Base-by-base conservation (phyloP, 345 rosid genomes). In the Lepidium didymum region DNA sequence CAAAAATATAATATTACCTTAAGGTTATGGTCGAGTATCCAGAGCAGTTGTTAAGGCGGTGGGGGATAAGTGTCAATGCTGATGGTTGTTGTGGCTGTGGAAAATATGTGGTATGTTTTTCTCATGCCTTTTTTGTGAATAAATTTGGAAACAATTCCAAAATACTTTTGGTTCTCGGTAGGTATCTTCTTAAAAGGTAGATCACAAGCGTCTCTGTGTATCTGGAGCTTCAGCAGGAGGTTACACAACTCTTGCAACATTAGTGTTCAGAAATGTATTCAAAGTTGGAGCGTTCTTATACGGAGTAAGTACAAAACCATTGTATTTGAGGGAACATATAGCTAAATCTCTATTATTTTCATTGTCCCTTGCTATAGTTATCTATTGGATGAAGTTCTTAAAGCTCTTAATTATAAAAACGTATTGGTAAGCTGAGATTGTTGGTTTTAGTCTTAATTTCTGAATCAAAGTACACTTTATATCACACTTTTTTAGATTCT, bases 171-270 rank as follows among this genome's bases (percentile, higher is more conserved):
- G 57, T 69, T 68, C 77, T 76, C 16, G 72, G 59, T 62, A 94
- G 97, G 87, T 89, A 74, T 87, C 87, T 70, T 81, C 68, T 16
- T 95, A 86, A 50, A 89, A 79, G 77, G 96, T 74, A 56, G 99
- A 91, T 78, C 79, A 44, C 10, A 77, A 84, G 38, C 83, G 92
- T 44, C 83, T 94, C 1, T 94, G 96, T 72, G 91, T 94, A 77
- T 88, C 97, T 51, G 99, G 99, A 63, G 96, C 91, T 66, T 94
- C 99, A 62, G 99, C 99, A 50, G 96, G 97, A 64, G 97, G 99
- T 36, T 94, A 91, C 70, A 94, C 96, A 33, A 89, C 96, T 51
- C 87, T 91, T 75, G 97, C 99, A 49, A 76, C 97, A 56, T 89
- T 94, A 60, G 96, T 96, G 25, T 94, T 88, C 71, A 87, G 74